Percentiles rank a stretch among this genome's conserved stretches.
phyloP scores from a whole-genome alignment of 306 rosid species.

The Glycine soja region DNA sequence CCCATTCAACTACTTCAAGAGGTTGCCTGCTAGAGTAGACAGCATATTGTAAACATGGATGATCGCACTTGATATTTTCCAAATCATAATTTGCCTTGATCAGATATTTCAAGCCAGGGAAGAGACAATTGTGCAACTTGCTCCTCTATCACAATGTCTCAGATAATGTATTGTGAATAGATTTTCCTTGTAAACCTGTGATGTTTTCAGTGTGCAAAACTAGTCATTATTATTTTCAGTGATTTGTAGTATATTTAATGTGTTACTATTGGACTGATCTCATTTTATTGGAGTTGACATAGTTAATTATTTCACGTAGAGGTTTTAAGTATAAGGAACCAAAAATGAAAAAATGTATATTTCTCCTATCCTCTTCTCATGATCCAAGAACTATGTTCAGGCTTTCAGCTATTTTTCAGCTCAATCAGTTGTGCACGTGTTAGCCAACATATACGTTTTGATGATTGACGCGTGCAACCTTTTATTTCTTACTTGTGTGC shows the following conservation, averaged over 20 bases:
- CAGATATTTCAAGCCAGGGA: constrained; percentile 14
- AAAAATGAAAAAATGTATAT: not conserved
- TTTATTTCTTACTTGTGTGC: not conserved
- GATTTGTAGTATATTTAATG: not conserved
- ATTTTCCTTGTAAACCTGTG: not conserved
- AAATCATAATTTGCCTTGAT: not conserved
- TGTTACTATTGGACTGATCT: not conserved
- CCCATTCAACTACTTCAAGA: constrained; percentile 77
- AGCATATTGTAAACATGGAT: constrained; percentile 57
- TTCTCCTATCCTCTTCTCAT: not conserved
- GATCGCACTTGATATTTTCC: not conserved
- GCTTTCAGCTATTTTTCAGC: constrained; percentile 12
- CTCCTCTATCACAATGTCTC: not conserved
- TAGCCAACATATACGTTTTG: not conserved
- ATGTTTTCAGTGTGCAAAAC: constrained; percentile 6
- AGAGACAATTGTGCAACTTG: constrained; percentile 5
- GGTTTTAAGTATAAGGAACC: not conserved
- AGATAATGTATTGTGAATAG: not conserved
- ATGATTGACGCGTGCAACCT: not conserved
- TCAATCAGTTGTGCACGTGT: not conserved
- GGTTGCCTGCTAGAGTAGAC: constrained; percentile 84
- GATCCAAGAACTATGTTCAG: not conserved
- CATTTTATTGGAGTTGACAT: not conserved
- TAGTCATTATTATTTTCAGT: not conserved
- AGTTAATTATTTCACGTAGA: not conserved